Percentiles rank a stretch among this genome's conserved stretches.
phyloP scores from a whole-genome alignment of 2,329 filamentous ascomycete genomes.

The Leptosphaerulina australis region DNA sequence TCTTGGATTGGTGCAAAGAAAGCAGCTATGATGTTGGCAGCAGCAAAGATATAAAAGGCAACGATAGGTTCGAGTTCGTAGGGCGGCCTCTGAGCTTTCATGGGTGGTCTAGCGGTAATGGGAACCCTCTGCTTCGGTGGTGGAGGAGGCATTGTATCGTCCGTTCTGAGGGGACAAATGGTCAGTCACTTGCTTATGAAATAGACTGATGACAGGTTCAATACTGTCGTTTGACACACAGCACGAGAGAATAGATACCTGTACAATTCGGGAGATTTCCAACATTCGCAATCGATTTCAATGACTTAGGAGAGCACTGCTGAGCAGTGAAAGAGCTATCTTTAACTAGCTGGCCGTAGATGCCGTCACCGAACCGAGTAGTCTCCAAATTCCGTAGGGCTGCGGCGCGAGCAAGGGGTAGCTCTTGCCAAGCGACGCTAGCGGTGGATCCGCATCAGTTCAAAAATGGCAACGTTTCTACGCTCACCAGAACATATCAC shows the following conservation, averaged over 20 bases:
- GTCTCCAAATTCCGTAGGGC: constrained; percentile 25
- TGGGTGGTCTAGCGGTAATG: background rate
- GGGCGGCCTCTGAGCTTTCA: constrained; percentile 36
- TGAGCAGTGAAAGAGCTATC: constrained; percentile 11
- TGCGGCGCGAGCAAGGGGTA: constrained; percentile 21
- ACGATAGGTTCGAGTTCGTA: constrained; percentile 67
- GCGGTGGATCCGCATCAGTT: constrained; percentile 23
- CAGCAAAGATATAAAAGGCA: constrained; percentile 80
- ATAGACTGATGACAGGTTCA: background rate
- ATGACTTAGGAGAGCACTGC: constrained; percentile 6
- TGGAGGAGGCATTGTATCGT: constrained; percentile 14
- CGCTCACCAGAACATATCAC: constrained; percentile 29
- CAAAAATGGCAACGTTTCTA: constrained; percentile 37
- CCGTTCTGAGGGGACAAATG: constrained; percentile 11
- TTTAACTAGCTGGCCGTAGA: constrained; percentile 9
- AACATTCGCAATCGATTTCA: constrained; percentile 26
- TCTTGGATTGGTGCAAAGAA: constrained; percentile 90
- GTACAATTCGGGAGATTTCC: background rate
- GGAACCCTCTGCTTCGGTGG: constrained; percentile 16
- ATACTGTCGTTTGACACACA: background rate
- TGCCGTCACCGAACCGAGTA: constrained; percentile 17
- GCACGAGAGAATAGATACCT: background rate
- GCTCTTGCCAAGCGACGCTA: constrained; percentile 29
- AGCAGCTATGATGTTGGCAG: constrained; percentile 76
- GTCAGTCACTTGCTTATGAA: constrained; percentile 26